Base-by-base conservation (phyloP, 371 early-diverging fungal species). In the Mortierella sp. region DNA sequence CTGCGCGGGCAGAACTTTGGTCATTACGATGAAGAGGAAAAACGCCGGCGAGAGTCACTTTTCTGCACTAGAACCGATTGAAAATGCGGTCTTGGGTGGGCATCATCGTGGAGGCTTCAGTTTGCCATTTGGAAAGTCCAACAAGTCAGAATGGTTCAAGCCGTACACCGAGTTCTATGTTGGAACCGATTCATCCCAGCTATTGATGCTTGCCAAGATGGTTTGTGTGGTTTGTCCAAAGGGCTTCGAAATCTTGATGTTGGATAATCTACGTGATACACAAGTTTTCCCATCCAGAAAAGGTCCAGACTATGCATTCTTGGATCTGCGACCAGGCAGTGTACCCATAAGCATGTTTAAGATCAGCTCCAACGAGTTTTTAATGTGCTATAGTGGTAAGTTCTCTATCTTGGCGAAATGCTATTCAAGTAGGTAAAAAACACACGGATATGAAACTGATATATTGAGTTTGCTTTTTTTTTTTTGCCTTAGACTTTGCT, bases 241-340 rank as follows among this genome's bases (percentile, higher is more conserved):
- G 66, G 98, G 98, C 0, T 97, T 97, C 82, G 98, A 98, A 76
- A 88, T 98, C 47, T 91, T 98, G 42, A 94, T 96, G 75, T 70
- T 96, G 65, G 93, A 94, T 7, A 88, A 93, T 2, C 85, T 96
- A 51, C 51, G 64, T 31, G 88, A 91, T 51, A 95, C 95, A 6
- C 94, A 93, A 69, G 81, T 75, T 37, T 80, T 70, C 72, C 81
- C 81, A 1, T 45, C 60, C 53, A 53, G 65, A 22, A 51, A 56
- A 69, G 96, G 97, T 76, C 91, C 94, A 12, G 87, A 85, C 8
- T 96, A 95, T 85, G 87, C 89, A 13, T 87, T 90, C 61, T 88
- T 97, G 65, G 89, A 91, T 42, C 93, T 89, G 60, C 76, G 91
- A 82, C 61, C 73, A 19, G 87, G 91, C 66, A 83, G 86, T 64